A percentile compares a stretch with the other conserved stretches of the same genome.
Evolutionary conservation across 1,284 basidiomycete genomes (phyloP).

Genomic region (Schizopora paradoxa): DNA sequence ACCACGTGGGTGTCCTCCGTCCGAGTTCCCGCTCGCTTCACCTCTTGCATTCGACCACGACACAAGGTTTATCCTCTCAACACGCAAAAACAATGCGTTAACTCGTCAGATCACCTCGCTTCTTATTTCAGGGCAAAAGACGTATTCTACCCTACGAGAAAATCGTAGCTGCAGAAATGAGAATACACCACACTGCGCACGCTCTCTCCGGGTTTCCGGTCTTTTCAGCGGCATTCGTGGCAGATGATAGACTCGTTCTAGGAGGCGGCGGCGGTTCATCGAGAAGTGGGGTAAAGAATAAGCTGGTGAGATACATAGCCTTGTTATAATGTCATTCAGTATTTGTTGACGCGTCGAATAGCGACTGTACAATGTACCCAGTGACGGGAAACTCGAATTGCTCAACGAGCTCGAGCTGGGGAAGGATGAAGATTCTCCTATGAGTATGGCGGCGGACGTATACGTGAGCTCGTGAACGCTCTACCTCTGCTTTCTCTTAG

Average conservation of each 20-base stretch:
- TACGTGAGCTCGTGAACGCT: constrained; percentile 39
- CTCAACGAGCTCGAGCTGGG: constrained; percentile 71
- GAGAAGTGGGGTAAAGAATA: constrained; percentile 86
- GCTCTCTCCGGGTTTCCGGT: constrained; percentile 76
- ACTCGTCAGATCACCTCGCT: no score
- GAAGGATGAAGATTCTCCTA: constrained; percentile 84
- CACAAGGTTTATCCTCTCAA: no score
- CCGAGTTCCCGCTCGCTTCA: no score
- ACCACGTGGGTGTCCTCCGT: no score
- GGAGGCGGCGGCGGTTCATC: constrained; percentile 79
- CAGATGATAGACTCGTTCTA: constrained; percentile 68
- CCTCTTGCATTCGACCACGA: no score
- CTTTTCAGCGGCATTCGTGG: constrained; percentile 82
- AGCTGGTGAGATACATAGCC: constrained; percentile 56
- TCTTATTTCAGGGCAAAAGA: no score
- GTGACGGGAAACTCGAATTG: constrained; percentile 53
- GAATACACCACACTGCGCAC: constrained; percentile 75
- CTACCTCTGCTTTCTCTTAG: constrained; percentile 1
- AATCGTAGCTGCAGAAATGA: constrained; percentile 46
- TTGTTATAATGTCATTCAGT: constrained; percentile 6
- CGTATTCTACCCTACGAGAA: no score
- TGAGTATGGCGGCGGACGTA: constrained; percentile 78
- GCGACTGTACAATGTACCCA: constrained; percentile 69
- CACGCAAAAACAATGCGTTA: no score
- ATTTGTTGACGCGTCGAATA: constrained; percentile 25